Percentiles rank a stretch among this genome's conserved stretches.
phyloP scores from a whole-genome alignment of 768 basidiomycete genomes.

The Tremella fuciformis region DNA sequence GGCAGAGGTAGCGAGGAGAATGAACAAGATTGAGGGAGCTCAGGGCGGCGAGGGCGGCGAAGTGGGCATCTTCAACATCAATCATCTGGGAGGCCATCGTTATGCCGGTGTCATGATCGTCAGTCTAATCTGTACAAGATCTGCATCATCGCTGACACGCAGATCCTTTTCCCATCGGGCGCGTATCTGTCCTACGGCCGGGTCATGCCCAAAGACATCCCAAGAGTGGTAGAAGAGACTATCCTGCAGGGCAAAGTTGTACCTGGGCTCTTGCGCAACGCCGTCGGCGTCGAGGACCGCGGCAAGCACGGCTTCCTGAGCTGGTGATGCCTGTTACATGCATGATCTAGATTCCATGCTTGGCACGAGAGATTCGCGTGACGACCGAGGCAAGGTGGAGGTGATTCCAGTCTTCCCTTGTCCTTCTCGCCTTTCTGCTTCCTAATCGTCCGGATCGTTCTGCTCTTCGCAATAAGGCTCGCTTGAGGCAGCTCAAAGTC shows the following conservation, averaged over 20 bases:
- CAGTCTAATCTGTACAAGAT: slow-evolving; percentile 54
- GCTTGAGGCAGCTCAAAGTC: too few relatives aligned
- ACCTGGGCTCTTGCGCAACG: slow-evolving; percentile 79
- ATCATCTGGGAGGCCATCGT: slow-evolving; percentile 90
- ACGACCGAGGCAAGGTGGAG: too few relatives aligned
- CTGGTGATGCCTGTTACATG: slow-evolving; percentile 5
- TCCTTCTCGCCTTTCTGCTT: too few relatives aligned
- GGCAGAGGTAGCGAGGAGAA: slow-evolving; percentile 57
- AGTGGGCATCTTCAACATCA: slow-evolving; percentile 75
- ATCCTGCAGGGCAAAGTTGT: slow-evolving; percentile 79
- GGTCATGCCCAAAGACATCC: slow-evolving; percentile 81
- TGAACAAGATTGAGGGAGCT: slow-evolving; percentile 59
- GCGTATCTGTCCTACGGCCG: slow-evolving; percentile 90
- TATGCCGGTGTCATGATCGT: slow-evolving; percentile 89
- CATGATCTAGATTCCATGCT: background rate
- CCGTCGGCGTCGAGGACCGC: slow-evolving; percentile 62
- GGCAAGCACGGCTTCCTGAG: slow-evolving; percentile 6
- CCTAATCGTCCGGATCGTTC: too few relatives aligned
- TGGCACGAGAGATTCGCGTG: too few relatives aligned
- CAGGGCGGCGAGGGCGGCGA: slow-evolving; percentile 59
- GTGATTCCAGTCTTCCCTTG: background rate
- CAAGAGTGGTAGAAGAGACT: slow-evolving; percentile 63
- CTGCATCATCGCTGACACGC: slow-evolving; percentile 3
- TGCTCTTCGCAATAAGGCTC: too few relatives aligned
- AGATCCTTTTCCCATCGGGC: slow-evolving; percentile 86